Base-by-base conservation (phyloP, 73 alveolate genomes). In the Durusdinium trenchii region DNA sequence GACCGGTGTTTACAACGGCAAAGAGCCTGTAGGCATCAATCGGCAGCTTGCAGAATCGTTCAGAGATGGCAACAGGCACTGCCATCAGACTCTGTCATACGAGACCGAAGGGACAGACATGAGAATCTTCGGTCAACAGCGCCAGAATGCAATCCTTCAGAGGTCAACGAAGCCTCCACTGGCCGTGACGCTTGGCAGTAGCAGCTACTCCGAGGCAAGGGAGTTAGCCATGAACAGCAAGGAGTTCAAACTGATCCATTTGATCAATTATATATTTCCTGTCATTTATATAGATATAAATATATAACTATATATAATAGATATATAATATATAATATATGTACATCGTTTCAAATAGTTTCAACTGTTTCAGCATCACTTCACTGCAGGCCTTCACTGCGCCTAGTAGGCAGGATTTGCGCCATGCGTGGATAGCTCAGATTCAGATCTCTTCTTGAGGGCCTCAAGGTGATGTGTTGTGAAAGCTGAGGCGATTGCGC, bases 41-140 rank as follows among this genome's bases (percentile, higher is more conserved):
- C 98, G 98, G 10, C 75, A 91, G 89, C 75, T 91, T 23, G 98
- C 98, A 20, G 89, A 91, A 43, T 91, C 98, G 36, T 91, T 91
- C 67, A 51, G 98, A 23, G 90, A 91, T 23, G 98, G 90, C 40
- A 69, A 67, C 90, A 91, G 98, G 98, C 89, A 42, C 14, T 32
- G 6, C 36, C 5, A 26, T 16, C 40, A 51, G 0, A 71, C 9
- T 23, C 9, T n/a, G 35, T 16, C 69, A 57, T 12, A 57, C 30
- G 73, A 60, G 30, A 60, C 30, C 0, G 4, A 60, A 60, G 30
- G 18, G 1, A 32, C n/a, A n/a, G n/a, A n/a, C n/a, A n/a, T n/a
- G n/a, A n/a, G n/a, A n/a, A n/a, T n/a, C n/a, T n/a, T n/a, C n/a
- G n/a, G n/a, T 54, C 28, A 54, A 12, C 64, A 54, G 9, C 64